phyloP scores from a whole-genome alignment of 345 rosid genomes.

The Euphorbia pulcherrima region DNA sequence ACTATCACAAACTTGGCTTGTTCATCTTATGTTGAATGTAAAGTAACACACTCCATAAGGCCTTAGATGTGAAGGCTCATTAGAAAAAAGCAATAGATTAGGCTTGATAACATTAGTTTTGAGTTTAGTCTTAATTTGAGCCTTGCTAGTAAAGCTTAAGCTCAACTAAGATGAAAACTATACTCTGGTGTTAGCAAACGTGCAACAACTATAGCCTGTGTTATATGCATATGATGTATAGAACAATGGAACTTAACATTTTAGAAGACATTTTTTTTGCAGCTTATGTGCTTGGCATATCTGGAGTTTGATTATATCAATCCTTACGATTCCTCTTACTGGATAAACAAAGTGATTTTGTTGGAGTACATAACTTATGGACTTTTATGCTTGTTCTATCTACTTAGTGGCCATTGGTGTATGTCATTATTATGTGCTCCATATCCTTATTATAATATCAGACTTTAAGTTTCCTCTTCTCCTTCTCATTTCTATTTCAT shows the following conservation, averaged over 20 bases:
- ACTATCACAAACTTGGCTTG: no score
- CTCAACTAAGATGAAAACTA: no score
- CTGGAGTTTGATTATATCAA: slow-evolving; percentile 43
- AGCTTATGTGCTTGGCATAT: slow-evolving; percentile 46
- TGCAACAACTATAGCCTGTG: no score
- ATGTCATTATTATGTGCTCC: slow-evolving; percentile 36
- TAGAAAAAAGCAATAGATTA: no score
- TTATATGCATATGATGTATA: no score
- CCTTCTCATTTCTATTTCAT: not conserved
- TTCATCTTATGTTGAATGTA: no score
- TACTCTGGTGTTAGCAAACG: no score
- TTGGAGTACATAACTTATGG: slow-evolving; percentile 38
- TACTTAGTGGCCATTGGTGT: slow-evolving; percentile 41
- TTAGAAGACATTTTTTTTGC: slow-evolving; percentile 13
- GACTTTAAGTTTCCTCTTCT: slow-evolving; percentile 30
- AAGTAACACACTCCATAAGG: no score
- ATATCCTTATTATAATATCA: slow-evolving; percentile 33
- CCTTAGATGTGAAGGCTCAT: no score
- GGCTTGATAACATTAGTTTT: no score
- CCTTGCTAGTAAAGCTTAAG: no score
- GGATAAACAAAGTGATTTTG: slow-evolving; percentile 35
- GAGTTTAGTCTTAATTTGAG: no score
- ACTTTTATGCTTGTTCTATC: slow-evolving; percentile 32
- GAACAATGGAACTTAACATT: not conserved
- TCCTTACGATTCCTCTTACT: slow-evolving; percentile 37